Evolutionary conservation across 1,284 basidiomycete species (phyloP), one percentile per base, ranked within the genome.

Genomic region (Agaricales sp.): DNA sequence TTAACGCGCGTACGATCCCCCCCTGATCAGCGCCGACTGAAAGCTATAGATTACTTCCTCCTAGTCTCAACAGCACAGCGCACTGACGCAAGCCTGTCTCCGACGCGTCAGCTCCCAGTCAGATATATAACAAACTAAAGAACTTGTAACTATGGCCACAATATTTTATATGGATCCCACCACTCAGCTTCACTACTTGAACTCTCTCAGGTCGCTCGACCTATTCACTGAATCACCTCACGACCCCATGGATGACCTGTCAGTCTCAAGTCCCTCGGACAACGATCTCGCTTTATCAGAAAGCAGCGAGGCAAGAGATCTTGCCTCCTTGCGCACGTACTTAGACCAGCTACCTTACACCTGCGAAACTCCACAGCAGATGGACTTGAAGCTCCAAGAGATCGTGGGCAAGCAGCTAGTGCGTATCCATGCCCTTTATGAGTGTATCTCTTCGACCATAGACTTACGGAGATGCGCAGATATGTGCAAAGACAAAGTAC

Each of bases 401-500:
- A 90, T 94, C 57, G 73, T 90, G 13, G 71, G 76, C 25, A 81
- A 78, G 61, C 77, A 95, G 44, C 4, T 45, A 6, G 44, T 45
- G 13, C 8, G 18, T 26, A 11, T 22, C 23, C 4, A 6, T 6
- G 12, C 44, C 8, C 14, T 14, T 14, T 30, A 30, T 14, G 6
- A 6, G 6, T 30, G 6, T 30, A 14, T 6, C 6, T 14, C 26
- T 30, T 30, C 26, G 6, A 6, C 6, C 14, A 6, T 14, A 14
- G n/a, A n/a, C n/a, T n/a, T n/a, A n/a, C n/a, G n/a, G n/a, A n/a
- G n/a, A n/a, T 30, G 26, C 14, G 6, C 69, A 77, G 53, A 73
- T 90, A 43, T 88, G 84, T 55, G 80, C 84, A 3, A 77, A 82
- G 60, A 73, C 86, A 35, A 83, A 81, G 66, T 88, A 90, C 58